phyloP scores from a whole-genome alignment of 176 grass and related monocot species.

The Phragmites australis region DNA sequence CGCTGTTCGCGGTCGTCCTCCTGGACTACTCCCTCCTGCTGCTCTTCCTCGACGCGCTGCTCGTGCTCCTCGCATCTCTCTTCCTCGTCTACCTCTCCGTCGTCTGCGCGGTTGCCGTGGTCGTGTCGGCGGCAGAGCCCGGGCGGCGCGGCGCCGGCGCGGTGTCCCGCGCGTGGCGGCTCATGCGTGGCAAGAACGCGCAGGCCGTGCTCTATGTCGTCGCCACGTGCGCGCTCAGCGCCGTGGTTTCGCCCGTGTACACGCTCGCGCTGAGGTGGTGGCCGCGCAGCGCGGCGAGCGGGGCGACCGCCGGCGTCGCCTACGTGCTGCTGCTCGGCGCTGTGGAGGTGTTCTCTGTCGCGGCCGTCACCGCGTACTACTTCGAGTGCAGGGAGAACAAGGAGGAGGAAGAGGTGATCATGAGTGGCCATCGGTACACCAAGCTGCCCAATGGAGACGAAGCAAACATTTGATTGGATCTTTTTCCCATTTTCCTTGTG shows the following conservation, averaged over 20 bases:
- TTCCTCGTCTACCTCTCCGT: constrained; percentile 50
- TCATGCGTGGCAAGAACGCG: constrained; percentile 35
- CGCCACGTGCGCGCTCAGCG: constrained; percentile 35
- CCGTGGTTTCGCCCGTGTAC: constrained; percentile 49
- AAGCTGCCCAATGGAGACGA: constrained; percentile 38
- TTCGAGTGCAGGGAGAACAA: constrained; percentile 51
- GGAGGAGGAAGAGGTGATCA: constrained; percentile 31
- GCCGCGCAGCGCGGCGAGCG: neutral
- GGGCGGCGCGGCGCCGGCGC: constrained; percentile 25
- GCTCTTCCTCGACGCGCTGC: constrained; percentile 41
- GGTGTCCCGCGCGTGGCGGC: constrained; percentile 44
- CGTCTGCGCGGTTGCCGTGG: constrained; percentile 47
- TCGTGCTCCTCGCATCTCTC: constrained; percentile 41
- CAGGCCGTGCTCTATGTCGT: constrained; percentile 44
- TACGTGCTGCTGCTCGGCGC: constrained; percentile 48
- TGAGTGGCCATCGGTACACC: constrained; percentile 10
- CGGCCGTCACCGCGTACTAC: constrained; percentile 50
- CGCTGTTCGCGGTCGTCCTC: constrained; percentile 10
- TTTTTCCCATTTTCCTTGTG: neutral
- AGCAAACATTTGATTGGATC: neutral
- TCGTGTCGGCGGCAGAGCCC: constrained; percentile 34
- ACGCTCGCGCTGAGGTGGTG: constrained; percentile 32
- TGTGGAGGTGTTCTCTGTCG: constrained; percentile 42
- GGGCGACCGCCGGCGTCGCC: constrained; percentile 15
- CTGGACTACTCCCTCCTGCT: constrained; percentile 46